phyloP scores from a whole-genome alignment of 1,284 basidiomycete species.

The Ustilago esculenta region DNA sequence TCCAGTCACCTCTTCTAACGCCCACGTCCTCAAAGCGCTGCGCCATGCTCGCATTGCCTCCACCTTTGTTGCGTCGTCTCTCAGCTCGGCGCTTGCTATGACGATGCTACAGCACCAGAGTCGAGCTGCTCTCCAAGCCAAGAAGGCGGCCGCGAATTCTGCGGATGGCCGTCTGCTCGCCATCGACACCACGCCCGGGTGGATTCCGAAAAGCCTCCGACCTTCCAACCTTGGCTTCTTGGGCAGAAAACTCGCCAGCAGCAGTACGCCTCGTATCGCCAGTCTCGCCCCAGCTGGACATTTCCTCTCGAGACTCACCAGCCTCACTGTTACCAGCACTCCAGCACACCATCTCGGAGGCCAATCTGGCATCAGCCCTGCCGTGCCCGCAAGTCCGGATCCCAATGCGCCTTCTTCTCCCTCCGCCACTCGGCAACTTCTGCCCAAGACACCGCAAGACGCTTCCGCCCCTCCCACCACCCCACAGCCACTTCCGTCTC shows the following conservation, averaged over 20 bases:
- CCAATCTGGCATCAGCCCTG: slow-evolving; percentile 2
- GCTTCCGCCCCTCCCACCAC: slow-evolving; percentile 3
- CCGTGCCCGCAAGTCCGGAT: slow-evolving; percentile 6
- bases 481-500: slow-evolving; percentile 7
- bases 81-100: slow-evolving; percentile 42
- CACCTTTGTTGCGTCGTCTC: slow-evolving; percentile 49
- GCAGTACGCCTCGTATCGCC: slow-evolving; percentile 27
- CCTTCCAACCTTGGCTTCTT: slow-evolving; percentile 22
- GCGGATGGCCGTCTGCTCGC: slow-evolving; percentile 12
- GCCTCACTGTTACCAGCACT: slow-evolving; percentile 44
- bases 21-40: slow-evolving; percentile 5
- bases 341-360: slow-evolving; percentile 6
- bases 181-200: slow-evolving; percentile 37
- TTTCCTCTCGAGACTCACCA: slow-evolving; percentile 53
- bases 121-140: slow-evolving; percentile 12
- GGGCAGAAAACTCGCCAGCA: slow-evolving; percentile 5
- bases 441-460: slow-evolving; percentile 6
- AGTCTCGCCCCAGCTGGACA: slow-evolving; percentile 60
- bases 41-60: slow-evolving; percentile 30
- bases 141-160: slow-evolving; percentile 1
- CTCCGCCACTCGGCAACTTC: slow-evolving; percentile 1
- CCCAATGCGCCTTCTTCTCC: slow-evolving; percentile 18
- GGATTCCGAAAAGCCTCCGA: slow-evolving; percentile 32
- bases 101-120: slow-evolving; percentile 46
- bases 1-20: slow-evolving; percentile 7